Base-by-base conservation (phyloP, 257 asterid species). In the Parsonsia alboflavescens region DNA sequence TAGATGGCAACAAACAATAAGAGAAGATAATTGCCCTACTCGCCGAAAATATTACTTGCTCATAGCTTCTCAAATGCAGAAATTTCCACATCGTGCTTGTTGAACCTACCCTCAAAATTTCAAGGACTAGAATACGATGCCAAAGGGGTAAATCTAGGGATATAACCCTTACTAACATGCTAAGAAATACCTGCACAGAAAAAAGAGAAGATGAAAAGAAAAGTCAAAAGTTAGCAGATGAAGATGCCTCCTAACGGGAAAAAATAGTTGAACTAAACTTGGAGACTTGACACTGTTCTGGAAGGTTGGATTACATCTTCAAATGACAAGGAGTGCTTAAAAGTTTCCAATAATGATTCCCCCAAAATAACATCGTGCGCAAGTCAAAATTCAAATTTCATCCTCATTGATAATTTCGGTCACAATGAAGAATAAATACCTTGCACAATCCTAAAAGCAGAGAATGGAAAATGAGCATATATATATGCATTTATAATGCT, bases 71-170 rank as follows among this genome's bases (percentile, higher is more conserved):
- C 49, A n/a, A 45, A 70, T 6, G 73, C 54, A 48, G 26, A 33
- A 46, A 48, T 44, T 77, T 52, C 41, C 24, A 30, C n/a, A n/a
- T n/a, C n/a, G n/a, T n/a, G n/a, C n/a, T 57, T 64, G 72, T 67
- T 53, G 57, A 68, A 80, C 72, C 84, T 89, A 94, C 99, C 97
- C 99, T 94, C 88, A 94, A 80, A 73, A 89, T 84, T 84, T 94
- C 99, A 74, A 94, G 98, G 79, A 94, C 99, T 53, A 94, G 99
- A 84, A 94, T 94, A 65, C 97, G 97, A 85, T 94, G 99, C 99
- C 99, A 92, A 63, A 94, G 86, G 10, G 99, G 99, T 82, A 94
- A 80, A 85, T 94, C 99, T 81, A 90, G 93, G 83, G 96, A 84
- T 79, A 85, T 89, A 79, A 88, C 89, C 78, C 90, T 90, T 81